Evolutionary conservation across 2,329 filamentous ascomycete species (phyloP).

Genomic region (Fusarium buxicola): DNA sequence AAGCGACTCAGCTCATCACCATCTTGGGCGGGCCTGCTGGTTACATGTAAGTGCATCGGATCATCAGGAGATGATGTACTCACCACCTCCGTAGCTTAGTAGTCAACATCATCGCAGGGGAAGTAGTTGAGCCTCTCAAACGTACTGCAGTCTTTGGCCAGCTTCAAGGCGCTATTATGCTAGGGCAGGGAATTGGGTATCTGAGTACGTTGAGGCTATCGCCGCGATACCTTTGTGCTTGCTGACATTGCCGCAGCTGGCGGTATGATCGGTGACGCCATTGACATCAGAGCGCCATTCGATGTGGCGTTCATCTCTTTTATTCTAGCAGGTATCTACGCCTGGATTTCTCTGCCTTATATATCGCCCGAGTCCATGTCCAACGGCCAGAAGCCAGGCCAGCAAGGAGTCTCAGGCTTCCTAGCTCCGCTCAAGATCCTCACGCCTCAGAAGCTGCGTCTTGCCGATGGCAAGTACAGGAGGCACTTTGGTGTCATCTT

Average conservation of each 20-base stretch:
- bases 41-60: slow-evolving; percentile 61
- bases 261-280: slow-evolving; percentile 71
- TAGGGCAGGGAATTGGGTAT: slow-evolving; percentile 73
- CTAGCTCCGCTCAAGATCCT: slow-evolving; percentile 73
- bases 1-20: slow-evolving; percentile 74
- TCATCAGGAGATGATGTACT: not conserved
- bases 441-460: slow-evolving; percentile 65
- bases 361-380: slow-evolving; percentile 59
- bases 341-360: slow-evolving; percentile 58
- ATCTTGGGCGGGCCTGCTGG: slow-evolving; percentile 76
- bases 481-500: slow-evolving; percentile 73
- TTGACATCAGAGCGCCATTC: slow-evolving; percentile 74
- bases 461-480: slow-evolving; percentile 61
- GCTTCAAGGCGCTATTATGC: slow-evolving; percentile 74
- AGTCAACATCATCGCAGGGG: slow-evolving; percentile 75
- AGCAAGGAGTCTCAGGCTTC: slow-evolving; percentile 61
- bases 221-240: rapidly evolving
- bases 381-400: slow-evolving; percentile 45
- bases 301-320: slow-evolving; percentile 71
- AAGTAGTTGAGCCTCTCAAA: slow-evolving; percentile 68
- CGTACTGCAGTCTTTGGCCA: slow-evolving; percentile 74
- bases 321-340: slow-evolving; percentile 57
- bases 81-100: slow-evolving; percentile 58
- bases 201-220: slow-evolving; percentile 55
- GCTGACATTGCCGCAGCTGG: slow-evolving; percentile 57